Evolutionary conservation across 768 basidiomycete genomes (phyloP).

Genomic region (Lentinus tigrinus): DNA sequence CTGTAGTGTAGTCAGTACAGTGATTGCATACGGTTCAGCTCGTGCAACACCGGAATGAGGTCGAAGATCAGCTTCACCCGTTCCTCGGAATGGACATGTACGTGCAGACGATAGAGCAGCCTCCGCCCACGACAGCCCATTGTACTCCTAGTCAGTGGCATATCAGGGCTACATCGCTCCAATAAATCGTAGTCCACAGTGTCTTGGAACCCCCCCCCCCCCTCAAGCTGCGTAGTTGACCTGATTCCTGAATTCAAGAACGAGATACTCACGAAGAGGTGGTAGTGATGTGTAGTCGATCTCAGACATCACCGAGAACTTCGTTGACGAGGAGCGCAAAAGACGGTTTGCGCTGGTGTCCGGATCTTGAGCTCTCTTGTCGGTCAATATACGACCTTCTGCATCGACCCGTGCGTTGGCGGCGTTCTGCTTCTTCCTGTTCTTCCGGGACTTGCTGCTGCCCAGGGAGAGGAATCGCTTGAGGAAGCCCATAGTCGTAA

Average conservation of each 20-base stretch:
- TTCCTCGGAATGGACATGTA: too few relatives aligned
- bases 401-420: conserved; percentile 26
- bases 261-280: conserved; percentile 60
- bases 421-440: conserved; percentile 30
- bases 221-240: too few relatives aligned
- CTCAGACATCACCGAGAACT: conserved; percentile 56
- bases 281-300: conserved; percentile 57
- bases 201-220: too few relatives aligned
- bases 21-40: neutral
- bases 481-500: conserved; percentile 58
- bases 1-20: conserved; percentile 29
- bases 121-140: too few relatives aligned
- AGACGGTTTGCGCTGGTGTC: conserved; percentile 50
- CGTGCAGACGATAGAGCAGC: too few relatives aligned
- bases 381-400: conserved; percentile 21
- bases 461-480: conserved; percentile 70
- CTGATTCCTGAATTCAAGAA: conserved; percentile 6
- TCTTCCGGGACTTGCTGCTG: conserved; percentile 58
- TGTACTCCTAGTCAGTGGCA: too few relatives aligned
- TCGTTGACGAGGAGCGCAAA: conserved; percentile 71
- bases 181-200: too few relatives aligned
- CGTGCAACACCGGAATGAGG: too few relatives aligned
- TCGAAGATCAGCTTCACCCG: too few relatives aligned
- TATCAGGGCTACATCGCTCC: too few relatives aligned
- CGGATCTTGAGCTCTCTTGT: conserved; percentile 33